Evolutionary conservation across 2,329 filamentous ascomycete species (phyloP).

Genomic region (Aureobasidium musti): DNA sequence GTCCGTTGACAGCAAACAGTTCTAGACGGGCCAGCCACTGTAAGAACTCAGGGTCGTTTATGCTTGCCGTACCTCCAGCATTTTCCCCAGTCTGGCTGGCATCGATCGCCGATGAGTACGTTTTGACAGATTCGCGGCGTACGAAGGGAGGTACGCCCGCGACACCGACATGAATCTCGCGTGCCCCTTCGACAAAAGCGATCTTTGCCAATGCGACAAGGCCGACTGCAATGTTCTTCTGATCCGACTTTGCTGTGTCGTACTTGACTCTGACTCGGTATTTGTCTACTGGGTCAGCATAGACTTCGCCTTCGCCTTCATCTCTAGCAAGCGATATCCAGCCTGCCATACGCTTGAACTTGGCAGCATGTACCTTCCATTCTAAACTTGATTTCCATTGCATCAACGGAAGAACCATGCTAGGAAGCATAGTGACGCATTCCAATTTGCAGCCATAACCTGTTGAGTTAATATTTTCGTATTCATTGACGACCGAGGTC

Average conservation of each 20-base stretch:
- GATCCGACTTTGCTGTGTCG: conserved; percentile 69
- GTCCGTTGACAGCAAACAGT: conserved; percentile 52
- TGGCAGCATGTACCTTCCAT: conserved; percentile 70
- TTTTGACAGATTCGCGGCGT: conserved; percentile 39
- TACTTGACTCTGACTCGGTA: conserved; percentile 67
- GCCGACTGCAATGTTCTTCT: conserved; percentile 69
- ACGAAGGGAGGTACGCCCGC: conserved; percentile 66
- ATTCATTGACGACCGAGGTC: conserved; percentile 73
- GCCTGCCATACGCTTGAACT: conserved; percentile 67
- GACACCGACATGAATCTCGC: conserved; percentile 71
- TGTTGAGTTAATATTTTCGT: conserved; percentile 70
- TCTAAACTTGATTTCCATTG: conserved; percentile 69
- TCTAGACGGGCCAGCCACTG: conserved; percentile 60
- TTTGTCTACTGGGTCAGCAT: conserved; percentile 62
- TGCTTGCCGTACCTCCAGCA: conserved; percentile 43
- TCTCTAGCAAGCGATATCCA: conserved; percentile 78
- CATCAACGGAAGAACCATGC: conserved; percentile 60
- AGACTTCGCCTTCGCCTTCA: conserved; percentile 72
- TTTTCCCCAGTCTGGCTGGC: conserved; percentile 34
- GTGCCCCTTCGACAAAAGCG: conserved; percentile 73
- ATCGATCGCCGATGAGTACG: conserved; percentile 30
- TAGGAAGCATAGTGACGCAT: conserved; percentile 72
- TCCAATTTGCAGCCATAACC: conserved; percentile 86
- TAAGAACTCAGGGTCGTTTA: conserved; percentile 62
- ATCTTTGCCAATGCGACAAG: conserved; percentile 72